Base-by-base conservation (phyloP, 768 basidiomycete genomes). In the Terana coerulea region DNA sequence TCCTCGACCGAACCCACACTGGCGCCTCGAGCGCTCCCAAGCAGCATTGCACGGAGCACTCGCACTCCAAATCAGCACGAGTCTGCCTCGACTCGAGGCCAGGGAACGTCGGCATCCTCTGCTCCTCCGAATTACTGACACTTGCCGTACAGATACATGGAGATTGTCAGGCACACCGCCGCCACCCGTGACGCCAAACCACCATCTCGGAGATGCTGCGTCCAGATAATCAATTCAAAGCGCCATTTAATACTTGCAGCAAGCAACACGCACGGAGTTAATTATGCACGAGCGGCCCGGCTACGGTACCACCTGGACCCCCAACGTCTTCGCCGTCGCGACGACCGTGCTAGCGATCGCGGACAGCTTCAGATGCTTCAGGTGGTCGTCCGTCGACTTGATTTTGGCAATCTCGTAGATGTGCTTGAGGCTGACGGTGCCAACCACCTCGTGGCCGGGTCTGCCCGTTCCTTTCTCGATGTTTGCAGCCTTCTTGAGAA, bases 341-440 rank as follows among this genome's bases (percentile, higher is more conserved):
- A 97, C 73, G 57, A 98, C 77, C 67, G 89, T 90, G 64, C 86
- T 86, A 25, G 91, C 87, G 46, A 99, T 86, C 60, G 84, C 83
- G 75, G 97, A 90, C 56, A 95, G 76, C 56, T 83, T 81, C 57
- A 97, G 76, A 64, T 88, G 88, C 72, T 81, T 88, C 76, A 97
- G 73, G 67, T 92, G 87, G 57, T 87, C 87, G 72, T 99, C 97
- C 63, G 78, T 81, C 47, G 83, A 79, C 75, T 99, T 99, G 69
- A 99, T 89, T 78, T 91, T 95, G 31, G 95, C 92, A 66, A 99
- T 97, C 76, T 98, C 97, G 70, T 94, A 98, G 66, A 98, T 80
- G 76, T 98, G 95, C 76, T 99, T 99, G 62, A 98, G 78, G 64
- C 81, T 89, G 67, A 98, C 78, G 40, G 88, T 92, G 44, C 87